Base-by-base conservation (phyloP, 345 rosid genomes). In the Cardamine resedifolia region DNA sequence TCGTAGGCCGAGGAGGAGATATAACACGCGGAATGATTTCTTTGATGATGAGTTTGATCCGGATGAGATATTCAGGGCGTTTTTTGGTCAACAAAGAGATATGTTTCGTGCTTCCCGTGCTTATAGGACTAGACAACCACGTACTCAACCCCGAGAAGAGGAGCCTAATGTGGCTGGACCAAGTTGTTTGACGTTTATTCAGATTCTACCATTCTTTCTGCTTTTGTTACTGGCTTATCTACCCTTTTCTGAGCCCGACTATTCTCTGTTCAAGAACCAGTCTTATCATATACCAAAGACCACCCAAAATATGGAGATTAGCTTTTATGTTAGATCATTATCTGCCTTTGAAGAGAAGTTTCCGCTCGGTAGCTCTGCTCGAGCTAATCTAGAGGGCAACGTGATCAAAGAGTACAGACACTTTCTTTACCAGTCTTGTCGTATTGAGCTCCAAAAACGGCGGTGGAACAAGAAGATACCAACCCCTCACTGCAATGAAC, bases 381-480 rank as follows among this genome's bases (percentile, higher is more conserved):
- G 97, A 49, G 85, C 80, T 71, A 80, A 79, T 16, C 64, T 93
- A 10, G 97, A 93, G 80, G 80, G 77, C 58, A 84, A 66, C 66
- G 94, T 93, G 77, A 66, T 89, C 53, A 87, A 81, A 80, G 97
- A 93, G 51, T 86, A 87, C 77, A 90, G 65, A 69, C 78, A 74
- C 68, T 59, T 86, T 84, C 83, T 87, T 34, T 78, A 84, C 85
- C 89, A 92, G 50, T 82, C 83, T 27, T 90, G 98, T 76, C 85
- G 88, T 6, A 36, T 85, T 24, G 98, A 93, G 79, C 73, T 79
- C 73, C 97, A 88, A 78, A 89, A 84, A 79, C 86, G 86, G 47
- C 85, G 79, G 15, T 93, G 96, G 97, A 90, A 75, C 83, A 88
- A 64, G 83, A 84, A 86, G 73, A 51, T 88, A 77, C 97, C 90